phyloP scores from a whole-genome alignment of 2,329 filamentous ascomycete species.

The Alternaria consortialis region DNA sequence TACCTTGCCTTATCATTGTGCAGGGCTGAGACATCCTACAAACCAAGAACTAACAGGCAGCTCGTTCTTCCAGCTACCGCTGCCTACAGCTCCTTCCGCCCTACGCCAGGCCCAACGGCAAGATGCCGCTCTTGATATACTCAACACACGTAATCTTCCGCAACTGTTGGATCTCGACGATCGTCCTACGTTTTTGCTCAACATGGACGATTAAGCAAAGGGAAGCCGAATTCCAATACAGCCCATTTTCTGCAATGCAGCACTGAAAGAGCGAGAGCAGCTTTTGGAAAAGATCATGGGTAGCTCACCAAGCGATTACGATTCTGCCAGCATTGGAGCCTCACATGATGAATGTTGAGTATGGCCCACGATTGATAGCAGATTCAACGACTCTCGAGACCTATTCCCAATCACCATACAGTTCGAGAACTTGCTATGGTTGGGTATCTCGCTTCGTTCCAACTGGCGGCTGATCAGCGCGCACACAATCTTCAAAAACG shows the following conservation, averaged over 20 bases:
- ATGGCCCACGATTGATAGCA: conserved; percentile 56
- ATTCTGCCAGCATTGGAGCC: conserved; percentile 5
- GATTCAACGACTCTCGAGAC: conserved; percentile 57
- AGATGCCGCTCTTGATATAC: conserved; percentile 27
- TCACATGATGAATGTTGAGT: conserved; percentile 51
- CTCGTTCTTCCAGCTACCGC: conserved; percentile 3
- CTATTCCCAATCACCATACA: conserved; percentile 56
- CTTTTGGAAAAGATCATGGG: conserved; percentile 40
- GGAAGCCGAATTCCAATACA: conserved; percentile 23
- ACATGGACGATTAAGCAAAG: conserved; percentile 40
- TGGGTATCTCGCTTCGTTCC: conserved; percentile 39
- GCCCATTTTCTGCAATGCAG: conserved; percentile 45
- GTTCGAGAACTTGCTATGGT: conserved; percentile 42
- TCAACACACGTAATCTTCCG: conserved; percentile 36
- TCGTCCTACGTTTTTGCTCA: conserved; percentile 45
- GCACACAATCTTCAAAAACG: conserved; percentile 29
- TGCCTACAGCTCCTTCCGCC: conserved; percentile 1
- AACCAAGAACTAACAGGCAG: conserved; percentile 14
- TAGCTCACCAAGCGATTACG: conserved; percentile 1
- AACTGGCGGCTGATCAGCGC: conserved; percentile 43
- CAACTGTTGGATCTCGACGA: conserved; percentile 46
- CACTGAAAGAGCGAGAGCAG: conserved; percentile 39
- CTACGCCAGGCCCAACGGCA: conserved; percentile 9
- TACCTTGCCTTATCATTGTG: not conserved
- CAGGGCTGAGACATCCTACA: not conserved